A percentile compares a stretch with the other conserved stretches of the same genome.
phyloP scores from a whole-genome alignment of 2,329 filamentous ascomycete species.

The Penicillium hesseltinei region DNA sequence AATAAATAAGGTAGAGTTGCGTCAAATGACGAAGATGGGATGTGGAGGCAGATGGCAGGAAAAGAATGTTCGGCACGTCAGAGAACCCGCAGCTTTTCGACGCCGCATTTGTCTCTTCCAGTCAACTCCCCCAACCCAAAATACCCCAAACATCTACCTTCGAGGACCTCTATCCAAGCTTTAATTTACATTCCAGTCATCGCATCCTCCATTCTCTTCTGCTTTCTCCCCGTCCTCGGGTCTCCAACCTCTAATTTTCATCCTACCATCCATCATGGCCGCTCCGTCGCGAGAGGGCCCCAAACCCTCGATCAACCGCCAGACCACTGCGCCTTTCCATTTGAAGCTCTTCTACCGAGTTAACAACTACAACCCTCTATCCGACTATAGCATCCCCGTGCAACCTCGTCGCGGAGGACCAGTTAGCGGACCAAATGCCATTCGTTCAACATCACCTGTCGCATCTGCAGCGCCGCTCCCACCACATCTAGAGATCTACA shows the following conservation, averaged over 20 bases:
- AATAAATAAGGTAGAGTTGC: not conserved
- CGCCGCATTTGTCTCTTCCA: conserved; percentile 14
- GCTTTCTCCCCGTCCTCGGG: not conserved
- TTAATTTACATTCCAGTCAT: not conserved
- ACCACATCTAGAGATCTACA: conserved; percentile 75
- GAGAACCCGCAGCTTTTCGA: conserved; percentile 15
- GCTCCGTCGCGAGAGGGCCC: conserved; percentile 28
- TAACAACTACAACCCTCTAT: conserved; percentile 64
- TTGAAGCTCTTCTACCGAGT: conserved; percentile 80
- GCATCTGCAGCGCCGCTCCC: conserved; percentile 57
- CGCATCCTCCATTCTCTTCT: not conserved
- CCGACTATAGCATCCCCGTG: conserved; percentile 39
- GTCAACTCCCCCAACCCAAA: conserved; percentile 4
- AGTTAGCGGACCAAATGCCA: conserved; percentile 43
- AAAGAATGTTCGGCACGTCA: conserved; percentile 14
- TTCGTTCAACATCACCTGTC: conserved; percentile 49
- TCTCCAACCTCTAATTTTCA: not conserved
- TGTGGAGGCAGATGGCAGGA: conserved; percentile 5
- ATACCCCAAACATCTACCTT: not conserved
- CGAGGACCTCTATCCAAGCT: not conserved
- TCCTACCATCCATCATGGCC: conserved; percentile 15
- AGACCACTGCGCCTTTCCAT: conserved; percentile 75
- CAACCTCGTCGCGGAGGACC: conserved; percentile 25
- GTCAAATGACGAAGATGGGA: not conserved
- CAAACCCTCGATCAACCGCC: conserved; percentile 59